These are phyloP conservation scores for Saturnispora serradocipensis DNA, from an alignment of 805 yeast genomes.

Conservation along the genomic window DNA sequence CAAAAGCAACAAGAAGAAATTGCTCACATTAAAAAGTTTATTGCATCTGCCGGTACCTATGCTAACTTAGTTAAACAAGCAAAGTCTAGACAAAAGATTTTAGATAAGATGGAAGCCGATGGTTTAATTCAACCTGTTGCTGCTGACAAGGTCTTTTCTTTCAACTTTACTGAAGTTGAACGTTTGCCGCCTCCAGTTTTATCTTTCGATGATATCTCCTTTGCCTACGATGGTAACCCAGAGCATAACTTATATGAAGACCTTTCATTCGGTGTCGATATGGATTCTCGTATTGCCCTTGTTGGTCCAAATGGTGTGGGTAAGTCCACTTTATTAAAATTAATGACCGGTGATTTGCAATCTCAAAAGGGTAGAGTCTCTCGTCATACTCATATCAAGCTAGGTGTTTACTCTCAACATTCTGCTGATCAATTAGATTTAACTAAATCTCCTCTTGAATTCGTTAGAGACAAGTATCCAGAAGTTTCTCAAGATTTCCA, in stretches of 20 bases:
- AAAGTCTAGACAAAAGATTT: constrained; percentile 96
- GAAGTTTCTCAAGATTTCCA: constrained; percentile 93
- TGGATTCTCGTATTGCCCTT: constrained; percentile 96
- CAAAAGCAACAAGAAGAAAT: constrained; percentile 97
- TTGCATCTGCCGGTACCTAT: constrained; percentile 99
- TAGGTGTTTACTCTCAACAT: constrained; percentile 98
- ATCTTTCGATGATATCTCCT: constrained; percentile 91
- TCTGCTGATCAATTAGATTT: constrained; percentile 96
- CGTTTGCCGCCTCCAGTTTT: constrained; percentile 98
- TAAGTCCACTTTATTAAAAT: constrained; percentile 88
- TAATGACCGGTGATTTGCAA: constrained; percentile 90
- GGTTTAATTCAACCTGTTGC: constrained; percentile 91
- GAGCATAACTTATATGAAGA: constrained; percentile 86
- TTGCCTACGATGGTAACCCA: constrained; percentile 74
- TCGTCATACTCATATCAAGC: constrained; percentile 93
- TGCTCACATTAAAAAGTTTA: constrained; percentile 94
- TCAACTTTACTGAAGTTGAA: constrained; percentile 91
- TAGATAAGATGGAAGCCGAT: constrained; percentile 99
- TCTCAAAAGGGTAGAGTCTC: constrained; percentile 94
- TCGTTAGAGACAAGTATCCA: constrained; percentile 90
- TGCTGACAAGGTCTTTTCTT: constrained; percentile 86
- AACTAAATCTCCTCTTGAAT: constrained; percentile 91
- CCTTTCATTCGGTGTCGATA: constrained; percentile 95
- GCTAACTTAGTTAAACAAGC: constrained; percentile 98
- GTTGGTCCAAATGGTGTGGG: constrained; percentile 99